Percentiles rank a stretch among this genome's conserved stretches.
Conservation (phyloP, 2,329 filamentous ascomycete species). For the Penicillium sp. region DNA sequence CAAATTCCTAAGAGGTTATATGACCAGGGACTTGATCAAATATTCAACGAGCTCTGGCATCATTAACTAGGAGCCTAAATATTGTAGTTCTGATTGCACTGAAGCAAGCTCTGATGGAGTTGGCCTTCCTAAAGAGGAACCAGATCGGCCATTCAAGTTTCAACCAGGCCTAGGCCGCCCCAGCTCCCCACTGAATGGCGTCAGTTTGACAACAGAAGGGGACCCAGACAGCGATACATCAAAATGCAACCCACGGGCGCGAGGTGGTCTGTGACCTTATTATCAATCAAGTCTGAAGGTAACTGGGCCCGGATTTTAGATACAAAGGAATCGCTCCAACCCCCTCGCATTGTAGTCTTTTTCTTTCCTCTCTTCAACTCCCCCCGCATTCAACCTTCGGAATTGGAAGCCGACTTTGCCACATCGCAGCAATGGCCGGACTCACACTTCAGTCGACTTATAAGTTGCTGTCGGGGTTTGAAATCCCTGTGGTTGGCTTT, state of each 20-base stretch:
- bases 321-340: not conserved
- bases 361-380: not conserved
- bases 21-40: not conserved
- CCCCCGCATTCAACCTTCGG: not conserved
- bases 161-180: conserved; percentile 4
- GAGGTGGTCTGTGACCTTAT: conserved; percentile 15
- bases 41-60: not conserved
- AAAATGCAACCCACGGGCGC: conserved; percentile 13
- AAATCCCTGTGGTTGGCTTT: conserved; percentile 45
- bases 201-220: conserved; percentile 3
- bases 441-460: conserved; percentile 38
- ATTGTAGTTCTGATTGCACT: not conserved
- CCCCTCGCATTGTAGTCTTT: not conserved
- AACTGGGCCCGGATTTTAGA: not conserved
- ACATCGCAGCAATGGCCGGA: conserved; percentile 26
- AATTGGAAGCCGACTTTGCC: not conserved
- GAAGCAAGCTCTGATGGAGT: not conserved
- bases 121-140: not conserved
- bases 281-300: conserved; percentile 9
- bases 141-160: conserved; percentile 7
- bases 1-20: not conserved
- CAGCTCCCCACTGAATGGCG: conserved; percentile 11
- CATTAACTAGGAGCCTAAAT: too few relatives aligned
- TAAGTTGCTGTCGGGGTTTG: conserved; percentile 42
- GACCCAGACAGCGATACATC: not conserved